Conservation (phyloP, 495 filamentous ascomycete genomes). For the Penicillium malachiteum region DNA sequence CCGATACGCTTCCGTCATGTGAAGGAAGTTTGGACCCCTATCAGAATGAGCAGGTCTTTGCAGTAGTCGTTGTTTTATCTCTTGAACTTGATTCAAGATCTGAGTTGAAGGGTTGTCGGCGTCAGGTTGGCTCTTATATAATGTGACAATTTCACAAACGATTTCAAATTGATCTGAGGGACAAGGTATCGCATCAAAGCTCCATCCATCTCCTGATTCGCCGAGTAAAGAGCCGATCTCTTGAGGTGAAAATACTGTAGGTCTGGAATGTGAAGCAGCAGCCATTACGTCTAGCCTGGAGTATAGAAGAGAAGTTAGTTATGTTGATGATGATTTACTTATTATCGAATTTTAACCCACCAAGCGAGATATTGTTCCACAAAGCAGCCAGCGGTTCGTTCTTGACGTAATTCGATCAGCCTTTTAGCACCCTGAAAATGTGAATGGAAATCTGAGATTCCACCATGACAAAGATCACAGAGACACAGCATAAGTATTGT, state of each 20-base stretch:
- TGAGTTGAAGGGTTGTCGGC: not conserved
- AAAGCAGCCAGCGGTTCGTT: not conserved
- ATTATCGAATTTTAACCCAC: not conserved
- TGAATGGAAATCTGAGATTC: not conserved
- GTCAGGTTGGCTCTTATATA: not conserved
- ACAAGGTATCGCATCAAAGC: constrained; percentile 3
- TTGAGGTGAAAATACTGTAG: not conserved
- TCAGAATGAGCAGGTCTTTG: not conserved
- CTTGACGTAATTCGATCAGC: not conserved
- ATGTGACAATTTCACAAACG: not conserved
- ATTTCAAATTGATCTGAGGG: constrained; percentile 1
- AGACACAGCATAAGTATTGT: constrained; percentile 6
- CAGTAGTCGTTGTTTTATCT: not conserved
- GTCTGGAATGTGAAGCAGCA: constrained; percentile 2
- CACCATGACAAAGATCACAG: constrained; percentile 1
- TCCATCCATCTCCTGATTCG: not conserved
- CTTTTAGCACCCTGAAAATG: constrained; percentile 3
- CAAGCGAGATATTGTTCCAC: constrained; percentile 1
- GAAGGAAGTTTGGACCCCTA: constrained; percentile 1
- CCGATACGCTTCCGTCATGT: constrained; percentile 1
- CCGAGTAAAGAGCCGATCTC: not conserved
- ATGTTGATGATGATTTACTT: no score
- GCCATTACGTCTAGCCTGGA: constrained; percentile 5
- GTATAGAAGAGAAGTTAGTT: not conserved
- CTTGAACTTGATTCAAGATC: not conserved